Percentiles rank a stretch among this genome's conserved stretches.
Evolutionary conservation across 2,329 filamentous ascomycete species (phyloP).

Genomic region (Neonectria neomacrospora): DNA sequence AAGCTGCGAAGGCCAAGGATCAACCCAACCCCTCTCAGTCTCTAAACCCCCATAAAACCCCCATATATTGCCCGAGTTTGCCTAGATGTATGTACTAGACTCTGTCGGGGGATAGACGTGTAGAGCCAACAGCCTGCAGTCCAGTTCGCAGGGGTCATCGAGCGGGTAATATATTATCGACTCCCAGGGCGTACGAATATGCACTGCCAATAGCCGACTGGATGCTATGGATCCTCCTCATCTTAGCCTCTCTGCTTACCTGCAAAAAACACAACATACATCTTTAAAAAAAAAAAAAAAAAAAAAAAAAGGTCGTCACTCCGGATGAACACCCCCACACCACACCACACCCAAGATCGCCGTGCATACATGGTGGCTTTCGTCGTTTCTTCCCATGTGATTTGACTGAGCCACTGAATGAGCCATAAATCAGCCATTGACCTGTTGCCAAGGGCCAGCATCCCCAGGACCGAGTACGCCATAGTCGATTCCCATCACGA

Average conservation of each 20-base stretch:
- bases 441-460: neutral
- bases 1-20: constrained; percentile 34
- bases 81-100: constrained; percentile 1
- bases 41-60: neutral
- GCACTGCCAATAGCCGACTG: neutral
- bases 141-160: neutral
- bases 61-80: constrained; percentile 26
- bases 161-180: neutral
- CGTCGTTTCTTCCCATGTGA: neutral
- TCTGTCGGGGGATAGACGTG: neutral
- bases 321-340: constrained; percentile 5
- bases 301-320: neutral
- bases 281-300: neutral
- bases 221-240: neutral
- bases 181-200: neutral
- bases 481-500: constrained; percentile 41
- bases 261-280: neutral
- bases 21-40: constrained; percentile 31
- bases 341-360: constrained; percentile 2
- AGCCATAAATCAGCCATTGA: constrained; percentile 6
- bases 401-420: neutral
- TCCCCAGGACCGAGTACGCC: constrained; percentile 32
- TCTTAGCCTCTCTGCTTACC: neutral
- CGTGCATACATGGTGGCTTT: constrained; percentile 3
- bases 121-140: neutral